Conservation (phyloP, 2,329 filamentous ascomycete genomes). For the Fusarium nodosum region DNA sequence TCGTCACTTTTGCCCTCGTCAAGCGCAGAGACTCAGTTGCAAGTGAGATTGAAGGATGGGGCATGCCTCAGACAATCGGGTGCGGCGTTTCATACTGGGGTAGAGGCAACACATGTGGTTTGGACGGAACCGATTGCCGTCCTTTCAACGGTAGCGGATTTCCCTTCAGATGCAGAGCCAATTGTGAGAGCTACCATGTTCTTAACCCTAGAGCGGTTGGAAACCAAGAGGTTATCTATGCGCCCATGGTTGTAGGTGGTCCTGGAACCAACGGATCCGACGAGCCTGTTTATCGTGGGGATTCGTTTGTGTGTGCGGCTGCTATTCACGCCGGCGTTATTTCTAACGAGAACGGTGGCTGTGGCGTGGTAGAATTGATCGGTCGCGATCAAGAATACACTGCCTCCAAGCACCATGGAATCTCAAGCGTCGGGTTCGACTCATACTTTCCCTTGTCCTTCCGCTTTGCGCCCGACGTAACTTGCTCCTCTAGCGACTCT, state of each 20-base stretch:
- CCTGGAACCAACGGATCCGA: constrained; percentile 60
- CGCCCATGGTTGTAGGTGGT: constrained; percentile 76
- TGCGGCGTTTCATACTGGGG: constrained; percentile 80
- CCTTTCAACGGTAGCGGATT: constrained; percentile 79
- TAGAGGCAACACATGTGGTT: constrained; percentile 77
- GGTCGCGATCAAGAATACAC: constrained; percentile 76
- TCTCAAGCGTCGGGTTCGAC: constrained; percentile 82
- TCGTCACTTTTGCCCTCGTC: constrained; percentile 77
- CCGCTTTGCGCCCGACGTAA: constrained; percentile 75
- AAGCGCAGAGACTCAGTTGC: constrained; percentile 72
- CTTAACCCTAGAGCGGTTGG: constrained; percentile 83
- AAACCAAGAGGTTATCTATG: constrained; percentile 74
- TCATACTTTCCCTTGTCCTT: constrained; percentile 92
- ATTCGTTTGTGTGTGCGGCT: constrained; percentile 88
- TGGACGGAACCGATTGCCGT: constrained; percentile 80
- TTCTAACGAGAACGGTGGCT: constrained; percentile 78
- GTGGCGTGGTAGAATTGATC: constrained; percentile 81
- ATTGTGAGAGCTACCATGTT: constrained; percentile 74
- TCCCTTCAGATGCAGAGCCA: constrained; percentile 80
- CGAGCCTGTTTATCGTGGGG: constrained; percentile 80
- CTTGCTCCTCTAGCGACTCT: constrained; percentile 79
- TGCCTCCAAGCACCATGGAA: constrained; percentile 76
- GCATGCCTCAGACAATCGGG: constrained; percentile 72
- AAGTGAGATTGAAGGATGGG: constrained; percentile 76
- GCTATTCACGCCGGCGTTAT: constrained; percentile 88